A percentile compares a stretch with the other conserved stretches of the same genome.
Evolutionary conservation across 257 asterid species (phyloP).

Genomic region (Forsythia suspensa): DNA sequence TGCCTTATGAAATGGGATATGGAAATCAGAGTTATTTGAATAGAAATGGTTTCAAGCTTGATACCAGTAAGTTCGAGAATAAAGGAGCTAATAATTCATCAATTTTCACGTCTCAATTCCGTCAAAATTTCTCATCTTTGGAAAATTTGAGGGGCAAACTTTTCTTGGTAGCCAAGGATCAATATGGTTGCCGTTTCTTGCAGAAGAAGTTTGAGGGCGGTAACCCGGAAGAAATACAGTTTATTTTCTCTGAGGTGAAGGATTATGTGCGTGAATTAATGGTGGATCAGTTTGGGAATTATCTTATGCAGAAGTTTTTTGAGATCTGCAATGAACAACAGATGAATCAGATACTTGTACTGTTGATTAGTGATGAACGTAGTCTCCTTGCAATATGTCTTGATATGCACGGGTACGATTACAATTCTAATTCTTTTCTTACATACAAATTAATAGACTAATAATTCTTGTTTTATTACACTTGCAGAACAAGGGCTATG

Average conservation of each 20-base stretch:
- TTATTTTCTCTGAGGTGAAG: constrained; percentile 48
- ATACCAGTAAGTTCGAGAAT: neutral
- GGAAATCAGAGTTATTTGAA: neutral
- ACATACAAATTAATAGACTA: too few relatives aligned
- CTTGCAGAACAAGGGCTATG: constrained; percentile 50
- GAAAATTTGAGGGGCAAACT: constrained; percentile 43
- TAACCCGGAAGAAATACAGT: constrained; percentile 31
- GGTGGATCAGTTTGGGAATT: constrained; percentile 52
- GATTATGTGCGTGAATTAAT: constrained; percentile 44
- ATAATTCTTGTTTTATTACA: too few relatives aligned
- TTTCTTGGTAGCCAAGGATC: constrained; percentile 38
- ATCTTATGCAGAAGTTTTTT: constrained; percentile 43
- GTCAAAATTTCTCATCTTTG: constrained; percentile 9
- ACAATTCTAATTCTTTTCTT: neutral
- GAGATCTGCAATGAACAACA: constrained; percentile 34
- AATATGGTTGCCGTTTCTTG: constrained; percentile 44
- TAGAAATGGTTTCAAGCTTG: neutral
- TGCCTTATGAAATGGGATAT: neutral
- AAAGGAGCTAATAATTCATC: neutral
- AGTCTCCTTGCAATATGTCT: constrained; percentile 38
- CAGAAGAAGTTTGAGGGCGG: constrained; percentile 48
- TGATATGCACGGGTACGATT: constrained; percentile 45
- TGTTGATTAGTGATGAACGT: constrained; percentile 14
- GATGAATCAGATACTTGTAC: constrained; percentile 31
- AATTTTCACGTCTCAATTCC: neutral